A percentile compares a stretch with the other conserved stretches of the same genome.
Evolutionary conservation across 2,329 filamentous ascomycete species (phyloP).

Genomic region (Fusarium beomiforme): DNA sequence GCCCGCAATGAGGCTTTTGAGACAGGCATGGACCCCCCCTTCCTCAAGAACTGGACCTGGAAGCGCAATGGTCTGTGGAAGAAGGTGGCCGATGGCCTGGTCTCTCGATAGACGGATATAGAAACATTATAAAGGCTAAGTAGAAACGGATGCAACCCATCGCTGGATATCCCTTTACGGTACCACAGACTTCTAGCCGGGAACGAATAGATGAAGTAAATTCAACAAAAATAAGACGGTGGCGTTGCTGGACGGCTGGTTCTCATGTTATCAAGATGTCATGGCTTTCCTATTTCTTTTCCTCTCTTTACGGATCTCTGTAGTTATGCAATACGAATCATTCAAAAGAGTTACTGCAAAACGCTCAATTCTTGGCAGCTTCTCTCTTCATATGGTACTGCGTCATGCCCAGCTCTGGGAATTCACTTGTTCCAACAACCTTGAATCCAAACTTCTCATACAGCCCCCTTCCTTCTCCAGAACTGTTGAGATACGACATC

Average conservation of each 20-base stretch:
- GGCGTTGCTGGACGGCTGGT: conserved; percentile 33
- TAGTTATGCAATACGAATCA: conserved; percentile 29
- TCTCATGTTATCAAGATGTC: conserved; percentile 28
- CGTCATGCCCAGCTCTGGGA: conserved; percentile 34
- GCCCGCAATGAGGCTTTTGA: conserved; percentile 74
- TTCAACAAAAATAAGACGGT: conserved; percentile 16
- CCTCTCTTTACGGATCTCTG: conserved; percentile 22
- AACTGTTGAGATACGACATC: conserved; percentile 44
- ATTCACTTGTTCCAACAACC: conserved; percentile 32
- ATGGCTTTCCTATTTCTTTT: conserved; percentile 25
- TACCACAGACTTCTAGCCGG: conserved; percentile 18
- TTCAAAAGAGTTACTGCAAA: not conserved
- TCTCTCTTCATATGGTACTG: conserved; percentile 47
- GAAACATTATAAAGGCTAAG: not conserved
- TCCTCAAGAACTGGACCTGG: conserved; percentile 75
- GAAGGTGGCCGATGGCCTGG: conserved; percentile 41
- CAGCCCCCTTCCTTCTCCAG: conserved; percentile 37
- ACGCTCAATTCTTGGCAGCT: not conserved
- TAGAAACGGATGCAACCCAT: not conserved
- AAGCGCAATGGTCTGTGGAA: conserved; percentile 56
- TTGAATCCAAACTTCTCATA: conserved; percentile 46
- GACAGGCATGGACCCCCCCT: conserved; percentile 74
- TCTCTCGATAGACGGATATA: conserved; percentile 35
- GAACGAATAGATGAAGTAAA: conserved; percentile 26
- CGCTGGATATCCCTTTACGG: not conserved